A percentile compares a stretch with the other conserved stretches of the same genome.
phyloP scores from a whole-genome alignment of 2,329 filamentous ascomycete species.

The Aspergillus quadricinctus region DNA sequence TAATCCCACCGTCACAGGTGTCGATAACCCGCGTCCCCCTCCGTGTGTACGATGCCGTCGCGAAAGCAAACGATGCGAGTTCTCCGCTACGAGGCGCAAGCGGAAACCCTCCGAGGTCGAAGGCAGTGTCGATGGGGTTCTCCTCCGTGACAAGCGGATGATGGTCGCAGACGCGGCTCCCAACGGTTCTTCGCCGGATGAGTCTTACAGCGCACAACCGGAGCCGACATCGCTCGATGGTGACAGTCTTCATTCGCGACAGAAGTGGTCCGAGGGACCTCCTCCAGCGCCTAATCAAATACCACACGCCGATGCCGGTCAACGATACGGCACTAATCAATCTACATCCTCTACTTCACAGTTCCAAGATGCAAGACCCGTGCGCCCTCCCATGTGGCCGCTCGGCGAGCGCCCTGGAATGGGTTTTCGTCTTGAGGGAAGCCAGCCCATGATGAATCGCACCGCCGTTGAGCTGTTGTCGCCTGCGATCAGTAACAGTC shows the following conservation, averaged over 20 bases:
- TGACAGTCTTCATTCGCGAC: conserved; percentile 18
- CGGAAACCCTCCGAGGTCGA: conserved; percentile 61
- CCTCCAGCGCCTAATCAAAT: conserved; percentile 17
- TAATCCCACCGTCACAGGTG: conserved; percentile 40
- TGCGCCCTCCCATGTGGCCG: conserved; percentile 23
- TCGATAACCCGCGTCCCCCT: conserved; percentile 90
- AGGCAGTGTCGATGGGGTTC: conserved; percentile 38
- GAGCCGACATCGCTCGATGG: conserved; percentile 24
- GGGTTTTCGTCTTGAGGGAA: conserved; percentile 43
- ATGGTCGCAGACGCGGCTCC: conserved; percentile 44
- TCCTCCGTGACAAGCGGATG: conserved; percentile 49
- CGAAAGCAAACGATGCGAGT: conserved; percentile 95
- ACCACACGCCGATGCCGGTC: conserved; percentile 16
- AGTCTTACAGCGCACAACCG: conserved; percentile 23
- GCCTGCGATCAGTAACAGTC: conserved; percentile 77
- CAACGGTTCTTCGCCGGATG: conserved; percentile 23
- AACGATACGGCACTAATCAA: conserved; percentile 26
- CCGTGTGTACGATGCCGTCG: conserved; percentile 90
- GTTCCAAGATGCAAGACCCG: conserved; percentile 25
- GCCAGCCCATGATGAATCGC: conserved; percentile 56
- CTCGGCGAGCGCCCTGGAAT: conserved; percentile 21
- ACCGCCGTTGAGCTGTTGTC: conserved; percentile 57
- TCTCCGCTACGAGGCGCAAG: conserved; percentile 91
- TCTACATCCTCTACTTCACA: conserved; percentile 15
- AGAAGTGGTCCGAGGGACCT: conserved; percentile 29